Conservation (phyloP, 2,329 filamentous ascomycete genomes). For the Paecilomyces formosus region DNA sequence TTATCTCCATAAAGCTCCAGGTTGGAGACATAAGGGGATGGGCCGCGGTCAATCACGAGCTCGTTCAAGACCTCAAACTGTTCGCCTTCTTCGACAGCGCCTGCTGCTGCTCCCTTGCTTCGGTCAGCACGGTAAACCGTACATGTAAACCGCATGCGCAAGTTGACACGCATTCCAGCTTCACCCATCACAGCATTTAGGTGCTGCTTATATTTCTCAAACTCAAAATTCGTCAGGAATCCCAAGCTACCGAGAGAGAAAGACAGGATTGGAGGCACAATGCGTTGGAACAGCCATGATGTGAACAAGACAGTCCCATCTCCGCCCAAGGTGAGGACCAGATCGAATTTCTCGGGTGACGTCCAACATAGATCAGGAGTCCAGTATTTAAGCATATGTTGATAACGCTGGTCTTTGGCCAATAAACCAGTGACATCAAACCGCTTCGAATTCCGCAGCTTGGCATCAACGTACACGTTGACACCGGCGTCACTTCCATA, state of each 20-base stretch:
- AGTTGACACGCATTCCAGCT: conserved; percentile 89
- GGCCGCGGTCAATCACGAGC: conserved; percentile 94
- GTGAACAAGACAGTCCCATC: conserved; percentile 97
- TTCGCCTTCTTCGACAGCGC: conserved; percentile 75
- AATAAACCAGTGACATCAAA: conserved; percentile 72
- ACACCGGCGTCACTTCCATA: conserved; percentile 87
- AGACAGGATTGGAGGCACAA: conserved; percentile 87
- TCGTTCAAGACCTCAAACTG: conserved; percentile 98
- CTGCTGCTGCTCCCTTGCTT: conserved; percentile 38
- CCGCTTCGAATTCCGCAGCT: conserved; percentile 78
- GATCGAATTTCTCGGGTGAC: conserved; percentile 87
- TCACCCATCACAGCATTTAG: conserved; percentile 88
- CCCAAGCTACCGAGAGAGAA: conserved; percentile 89
- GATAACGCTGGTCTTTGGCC: conserved; percentile 66
- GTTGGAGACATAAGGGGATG: conserved; percentile 94
- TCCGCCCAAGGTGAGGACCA: conserved; percentile 86
- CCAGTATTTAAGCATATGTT: conserved; percentile 88
- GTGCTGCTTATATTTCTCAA: conserved; percentile 78
- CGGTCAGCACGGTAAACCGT: conserved; percentile 75
- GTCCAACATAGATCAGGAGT: conserved; percentile 93
- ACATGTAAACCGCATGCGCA: conserved; percentile 98
- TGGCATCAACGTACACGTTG: conserved; percentile 97
- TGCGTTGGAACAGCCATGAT: conserved; percentile 92
- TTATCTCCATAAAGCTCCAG: conserved; percentile 94
- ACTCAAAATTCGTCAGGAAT: conserved; percentile 96